Base-by-base conservation (phyloP, 2,329 filamentous ascomycete species). In the Didymella sp. region DNA sequence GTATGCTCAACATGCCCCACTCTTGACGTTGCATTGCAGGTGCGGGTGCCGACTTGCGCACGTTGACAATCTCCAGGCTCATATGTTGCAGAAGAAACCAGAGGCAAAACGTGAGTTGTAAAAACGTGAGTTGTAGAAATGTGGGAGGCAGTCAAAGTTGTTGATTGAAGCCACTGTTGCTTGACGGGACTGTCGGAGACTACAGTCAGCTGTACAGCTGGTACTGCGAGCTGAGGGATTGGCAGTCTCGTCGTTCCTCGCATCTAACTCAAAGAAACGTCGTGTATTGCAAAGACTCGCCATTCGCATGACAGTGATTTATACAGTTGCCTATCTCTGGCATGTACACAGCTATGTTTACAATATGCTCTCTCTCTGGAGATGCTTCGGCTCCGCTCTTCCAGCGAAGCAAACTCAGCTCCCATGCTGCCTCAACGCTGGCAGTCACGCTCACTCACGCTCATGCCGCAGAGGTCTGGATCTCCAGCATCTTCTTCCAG, bases 401-500 rank as follows among this genome's bases (percentile, higher is more conserved):
- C 28, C 3, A 24, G 4, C n/a, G n/a, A n/a, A n/a, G n/a, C n/a
- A n/a, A n/a, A n/a, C n/a, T n/a, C n/a, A n/a, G n/a, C n/a, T n/a
- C n/a, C n/a, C n/a, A n/a, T n/a, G n/a, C n/a, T n/a, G n/a, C n/a
- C n/a, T n/a, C n/a, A n/a, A n/a, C n/a, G n/a, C n/a, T n/a, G n/a
- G n/a, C n/a, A n/a, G 2, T 24, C 24, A 38, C 15, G n/a, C 31
- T 4, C 27, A 24, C 33, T 49, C 22, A 51, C 40, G 25, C 42
- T 37, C 56, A 56, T 4, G 51, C 55, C 24, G 42, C 49, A 19
- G 33, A 37, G 24, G 62, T 31, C 56, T 67, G 69, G n/a, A 52
- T 53, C 33, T 61, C 46, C 38, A 71, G 19, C 45, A 60, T 62
- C 51, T 61, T 56, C 22, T 52, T 59, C 62, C 65, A 68, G 28